Conservation (phyloP, 768 basidiomycete species). For the Lyophyllum shimeji region DNA sequence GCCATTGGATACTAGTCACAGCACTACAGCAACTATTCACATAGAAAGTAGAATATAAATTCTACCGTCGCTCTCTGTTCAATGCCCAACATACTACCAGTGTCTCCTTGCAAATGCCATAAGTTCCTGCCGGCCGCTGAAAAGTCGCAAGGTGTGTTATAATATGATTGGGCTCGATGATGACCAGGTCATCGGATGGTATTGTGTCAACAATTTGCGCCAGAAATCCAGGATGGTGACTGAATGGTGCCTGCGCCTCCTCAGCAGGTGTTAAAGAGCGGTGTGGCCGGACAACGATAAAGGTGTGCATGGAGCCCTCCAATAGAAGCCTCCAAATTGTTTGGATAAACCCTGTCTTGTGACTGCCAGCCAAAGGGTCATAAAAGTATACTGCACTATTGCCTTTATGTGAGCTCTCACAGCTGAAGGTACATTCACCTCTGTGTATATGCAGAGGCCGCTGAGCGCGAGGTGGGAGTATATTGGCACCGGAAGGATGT, state of each 20-base stretch:
- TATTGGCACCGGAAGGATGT: slow-evolving; percentile 7
- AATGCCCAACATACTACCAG: slow-evolving; percentile 22
- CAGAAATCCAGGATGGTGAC: slow-evolving; percentile 15
- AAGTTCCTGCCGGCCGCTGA: slow-evolving; percentile 18
- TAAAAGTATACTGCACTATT: slow-evolving; percentile 24
- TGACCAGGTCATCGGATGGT: slow-evolving; percentile 9
- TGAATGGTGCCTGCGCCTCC: slow-evolving; percentile 17
- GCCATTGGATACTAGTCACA: neutral
- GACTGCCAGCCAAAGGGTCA: slow-evolving; percentile 6
- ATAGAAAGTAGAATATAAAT: neutral
- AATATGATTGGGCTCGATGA: slow-evolving; percentile 23
- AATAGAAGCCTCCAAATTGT: slow-evolving; percentile 1
- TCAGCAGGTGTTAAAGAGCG: slow-evolving; percentile 9
- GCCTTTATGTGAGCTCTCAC: slow-evolving; percentile 15
- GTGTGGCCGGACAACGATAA: slow-evolving; percentile 20
- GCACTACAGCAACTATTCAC: neutral
- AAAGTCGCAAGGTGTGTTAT: slow-evolving; percentile 23
- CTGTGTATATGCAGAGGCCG: slow-evolving; percentile 9
- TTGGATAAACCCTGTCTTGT: neutral
- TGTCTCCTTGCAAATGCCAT: slow-evolving; percentile 13
- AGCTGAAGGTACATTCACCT: slow-evolving; percentile 18
- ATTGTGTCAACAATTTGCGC: slow-evolving; percentile 16
- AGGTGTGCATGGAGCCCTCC: slow-evolving; percentile 7
- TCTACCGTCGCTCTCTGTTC: slow-evolving; percentile 18
- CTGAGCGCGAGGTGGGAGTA: slow-evolving; percentile 17